Base-by-base conservation (phyloP, 179 eudicot genomes). In the Carnegiea gigantea region DNA sequence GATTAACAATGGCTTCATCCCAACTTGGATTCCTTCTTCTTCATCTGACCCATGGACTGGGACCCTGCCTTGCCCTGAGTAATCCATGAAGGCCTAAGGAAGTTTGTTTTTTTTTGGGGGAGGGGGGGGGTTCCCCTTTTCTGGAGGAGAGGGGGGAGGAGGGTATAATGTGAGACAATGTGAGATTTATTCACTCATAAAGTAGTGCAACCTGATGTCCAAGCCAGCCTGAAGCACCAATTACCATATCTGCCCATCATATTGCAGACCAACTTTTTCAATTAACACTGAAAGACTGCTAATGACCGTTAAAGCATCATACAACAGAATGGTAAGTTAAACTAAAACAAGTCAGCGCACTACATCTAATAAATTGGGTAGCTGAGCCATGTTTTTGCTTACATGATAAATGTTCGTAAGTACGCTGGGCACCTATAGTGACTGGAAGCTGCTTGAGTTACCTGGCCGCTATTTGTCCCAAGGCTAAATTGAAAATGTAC, bases 191-290 rank as follows among this genome's bases (percentile, higher is more conserved):
- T 68, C 40, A 33, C 64, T 73, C 68, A 33, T 7, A 5, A 33
- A 57, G 14, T 12, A 36, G 28, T 4, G 49, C 49, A 21, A 36
- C 70, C 79, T 54, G 68, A 18, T 76, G 43, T 33, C 70, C 57
- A 2, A 79, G 14, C 48, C 70, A 5, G 20, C 81, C 44, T 28
- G 26, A 30, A 36, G 28, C 33, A 28, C 67, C 68, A 76, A 54
- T 44, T 53, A 36, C 49, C 20, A 15, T 76, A 68, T 33, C 44
- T 33, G 48, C 71, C 24, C 76, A 73, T 65, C 82, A 73, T 49
- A 76, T 51, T 54, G 17, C 57, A 70, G 44, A 38, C 49, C 14
- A 75, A 33, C 57, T 75, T 65, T 51, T 54, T 40, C 64, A 68
- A 68, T 38, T 65, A 79, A 70, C 36, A 70, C 57, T 21, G 36